These are phyloP conservation scores for Oryza meyeriana DNA, from an alignment of 176 grass and related monocot species.

Conservation along the genomic window DNA sequence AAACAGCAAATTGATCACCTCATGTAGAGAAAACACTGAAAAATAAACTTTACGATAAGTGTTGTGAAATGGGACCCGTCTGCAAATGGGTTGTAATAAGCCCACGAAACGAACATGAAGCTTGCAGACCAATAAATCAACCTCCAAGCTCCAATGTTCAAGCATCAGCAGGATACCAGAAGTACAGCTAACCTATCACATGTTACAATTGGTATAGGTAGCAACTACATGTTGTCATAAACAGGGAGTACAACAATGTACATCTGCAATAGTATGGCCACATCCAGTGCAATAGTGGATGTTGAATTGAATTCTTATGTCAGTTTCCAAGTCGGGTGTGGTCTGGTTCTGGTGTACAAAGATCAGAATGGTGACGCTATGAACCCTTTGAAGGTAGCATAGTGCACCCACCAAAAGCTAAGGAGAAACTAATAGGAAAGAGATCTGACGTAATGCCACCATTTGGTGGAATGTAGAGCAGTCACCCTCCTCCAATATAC, in stretches of 20 bases:
- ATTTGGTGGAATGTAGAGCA: slow-evolving; percentile 96
- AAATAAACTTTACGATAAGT: neutral
- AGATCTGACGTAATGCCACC: slow-evolving; percentile 93
- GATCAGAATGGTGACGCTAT: slow-evolving; percentile 3
- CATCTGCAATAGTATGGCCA: neutral
- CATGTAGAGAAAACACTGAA: neutral
- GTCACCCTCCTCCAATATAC: slow-evolving; percentile 85
- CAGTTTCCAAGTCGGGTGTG: slow-evolving; percentile 22
- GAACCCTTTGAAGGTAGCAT: neutral
- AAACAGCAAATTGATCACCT: neutral
- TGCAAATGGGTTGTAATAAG: neutral
- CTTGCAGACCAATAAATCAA: neutral
- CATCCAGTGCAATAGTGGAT: slow-evolving; percentile 15
- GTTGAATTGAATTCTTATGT: neutral
- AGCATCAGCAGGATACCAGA: neutral
- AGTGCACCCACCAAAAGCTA: slow-evolving; percentile 85
- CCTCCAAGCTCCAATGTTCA: neutral
- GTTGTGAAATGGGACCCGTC: neutral
- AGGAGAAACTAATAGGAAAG: slow-evolving; percentile 90
- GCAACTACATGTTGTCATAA: slow-evolving; percentile 4
- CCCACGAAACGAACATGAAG: neutral
- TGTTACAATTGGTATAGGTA: neutral
- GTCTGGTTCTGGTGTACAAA: slow-evolving; percentile 20
- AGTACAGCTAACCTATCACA: neutral
- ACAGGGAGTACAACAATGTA: slow-evolving; percentile 10